Evolutionary conservation across 2,329 filamentous ascomycete genomes (phyloP).

Genomic region (Diaporthe longicolla): DNA sequence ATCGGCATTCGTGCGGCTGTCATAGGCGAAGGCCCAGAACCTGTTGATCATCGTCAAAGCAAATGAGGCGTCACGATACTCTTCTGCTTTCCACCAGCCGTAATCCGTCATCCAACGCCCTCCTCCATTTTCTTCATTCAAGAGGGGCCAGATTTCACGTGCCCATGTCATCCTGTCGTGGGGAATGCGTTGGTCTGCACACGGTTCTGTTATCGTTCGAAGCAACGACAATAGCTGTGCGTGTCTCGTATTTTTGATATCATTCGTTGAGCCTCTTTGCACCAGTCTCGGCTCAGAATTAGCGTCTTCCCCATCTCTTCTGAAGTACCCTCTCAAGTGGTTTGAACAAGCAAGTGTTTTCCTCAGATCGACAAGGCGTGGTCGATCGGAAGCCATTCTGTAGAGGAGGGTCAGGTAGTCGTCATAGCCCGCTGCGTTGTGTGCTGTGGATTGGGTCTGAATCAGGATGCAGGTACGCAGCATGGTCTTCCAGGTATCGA

Average conservation of each 20-base stretch:
- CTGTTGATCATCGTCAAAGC: background rate
- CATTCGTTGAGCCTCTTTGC: too few species aligned
- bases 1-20: rapidly evolving
- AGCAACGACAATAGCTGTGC: background rate
- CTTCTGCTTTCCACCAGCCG: background rate
- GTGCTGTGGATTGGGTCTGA: background rate
- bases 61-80: too few species aligned
- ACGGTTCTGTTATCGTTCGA: background rate
- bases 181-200: background rate
- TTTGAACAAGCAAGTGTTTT: background rate
- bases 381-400: rapidly evolving
- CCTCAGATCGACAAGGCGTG: background rate
- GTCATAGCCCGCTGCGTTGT: rapidly evolving
- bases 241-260: background rate
- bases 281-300: too few species aligned
- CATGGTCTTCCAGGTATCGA: background rate
- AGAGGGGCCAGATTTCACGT: background rate
- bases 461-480: rapidly evolving
- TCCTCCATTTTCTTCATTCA: too few species aligned
- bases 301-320: background rate
- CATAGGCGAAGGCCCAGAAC: background rate
- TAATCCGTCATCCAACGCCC: background rate
- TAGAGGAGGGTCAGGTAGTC: too few species aligned
- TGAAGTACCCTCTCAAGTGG: background rate
- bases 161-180: too few species aligned